Base-by-base conservation (phyloP, 306 rosid species). In the Rosa rugosa region DNA sequence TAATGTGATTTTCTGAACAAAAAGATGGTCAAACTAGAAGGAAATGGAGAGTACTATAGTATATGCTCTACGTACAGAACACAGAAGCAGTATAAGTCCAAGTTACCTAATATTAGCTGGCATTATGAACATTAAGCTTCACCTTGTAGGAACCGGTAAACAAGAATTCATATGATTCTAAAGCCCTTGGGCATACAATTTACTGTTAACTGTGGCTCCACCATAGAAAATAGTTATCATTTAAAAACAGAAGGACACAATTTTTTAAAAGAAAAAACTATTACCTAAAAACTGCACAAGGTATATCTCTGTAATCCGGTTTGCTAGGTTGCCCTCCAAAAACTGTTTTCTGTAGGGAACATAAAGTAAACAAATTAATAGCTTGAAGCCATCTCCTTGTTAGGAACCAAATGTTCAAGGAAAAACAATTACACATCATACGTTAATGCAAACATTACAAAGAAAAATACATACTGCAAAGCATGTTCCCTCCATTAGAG, bases 401-500 rank as follows among this genome's bases (percentile, higher is more conserved):
- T 53, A 77, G 31, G 40, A 72, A 65, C 36, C 38, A 59, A 40
- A 47, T 23, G 3, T 62, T 47, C 41, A 41, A 44, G 9, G 25
- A 18, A 11, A 56, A 50, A 46, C 51, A 57, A 41, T 18, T 25
- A 50, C 40, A 62, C 10, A 67, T 46, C 22, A 20, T 5, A 25
- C 8, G 18, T 11, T 40, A 60, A 71, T 31, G 53, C 45, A 53
- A 75, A 76, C 71, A 41, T 42, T 71, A 66, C 56, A 75, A 42
- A 73, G 46, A 54, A 46, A 49, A 80, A 82, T 57, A 85, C 97
- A 77, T 89, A 95, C 98, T 44, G 95, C 96, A 81, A 95, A 91
- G 82, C 72, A 84, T 17, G 92, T 85, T 80, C 94, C 96, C 86
- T 95, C 98, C 99, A 92, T 86, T 78, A 92, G 81, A 83, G 99